Evolutionary conservation across 2,329 filamentous ascomycete genomes (phyloP).

Genomic region (Kalaharituber pfeilii): DNA sequence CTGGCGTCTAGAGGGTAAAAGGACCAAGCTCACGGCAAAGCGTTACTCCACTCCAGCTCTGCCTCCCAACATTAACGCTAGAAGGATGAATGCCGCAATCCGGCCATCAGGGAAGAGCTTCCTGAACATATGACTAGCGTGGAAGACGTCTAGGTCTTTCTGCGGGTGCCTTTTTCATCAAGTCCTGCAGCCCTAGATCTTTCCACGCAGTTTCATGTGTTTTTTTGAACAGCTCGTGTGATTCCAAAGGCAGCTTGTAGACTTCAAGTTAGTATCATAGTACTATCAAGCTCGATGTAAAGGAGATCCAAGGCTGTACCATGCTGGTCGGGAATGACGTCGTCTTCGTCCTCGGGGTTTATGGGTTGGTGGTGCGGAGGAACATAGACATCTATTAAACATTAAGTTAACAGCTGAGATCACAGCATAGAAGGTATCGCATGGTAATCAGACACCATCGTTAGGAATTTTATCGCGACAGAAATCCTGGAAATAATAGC

Average conservation of each 20-base stretch:
- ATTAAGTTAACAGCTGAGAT: not conserved
- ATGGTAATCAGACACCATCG: constrained; percentile 30
- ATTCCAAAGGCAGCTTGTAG: constrained; percentile 58
- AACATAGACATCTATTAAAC: constrained; percentile 50
- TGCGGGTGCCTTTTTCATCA: constrained; percentile 48
- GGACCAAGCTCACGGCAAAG: too few relatives aligned
- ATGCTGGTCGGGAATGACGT: constrained; percentile 75
- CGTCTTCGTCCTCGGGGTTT: constrained; percentile 77
- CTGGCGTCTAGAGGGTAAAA: too few relatives aligned
- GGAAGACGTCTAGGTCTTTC: constrained; percentile 6
- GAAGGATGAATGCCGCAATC: too few relatives aligned
- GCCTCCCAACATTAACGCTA: too few relatives aligned
- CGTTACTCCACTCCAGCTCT: too few relatives aligned
- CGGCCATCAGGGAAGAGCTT: too few relatives aligned
- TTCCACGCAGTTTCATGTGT: constrained; percentile 58
- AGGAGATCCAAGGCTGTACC: constrained; percentile 9
- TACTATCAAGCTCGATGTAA: not conserved
- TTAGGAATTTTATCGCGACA: constrained; percentile 52
- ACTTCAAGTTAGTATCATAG: not conserved
- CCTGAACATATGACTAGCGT: too few relatives aligned
- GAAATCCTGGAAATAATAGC: constrained; percentile 34
- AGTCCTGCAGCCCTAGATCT: constrained; percentile 53
- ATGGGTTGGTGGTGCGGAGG: constrained; percentile 60
- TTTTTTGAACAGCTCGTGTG: constrained; percentile 57
- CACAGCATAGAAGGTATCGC: not conserved